These are phyloP conservation scores for Lomentospora prolificans DNA, from an alignment of 2,329 filamentous ascomycete species.

Conservation along the genomic window DNA sequence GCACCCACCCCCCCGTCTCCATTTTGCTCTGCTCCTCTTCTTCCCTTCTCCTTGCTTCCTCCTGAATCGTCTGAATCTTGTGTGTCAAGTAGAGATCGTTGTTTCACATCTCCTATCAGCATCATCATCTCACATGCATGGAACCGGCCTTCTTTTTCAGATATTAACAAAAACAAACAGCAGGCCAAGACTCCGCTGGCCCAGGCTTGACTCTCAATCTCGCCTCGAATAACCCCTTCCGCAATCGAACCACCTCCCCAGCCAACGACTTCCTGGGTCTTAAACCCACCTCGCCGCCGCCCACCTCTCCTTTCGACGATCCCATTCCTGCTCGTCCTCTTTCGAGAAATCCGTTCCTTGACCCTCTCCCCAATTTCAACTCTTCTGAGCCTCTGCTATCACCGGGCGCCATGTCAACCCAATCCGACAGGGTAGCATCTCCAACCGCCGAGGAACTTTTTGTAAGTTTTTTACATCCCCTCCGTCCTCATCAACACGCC, in stretches of 20 bases:
- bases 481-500: not conserved
- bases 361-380: conserved; percentile 26
- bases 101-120: conserved; percentile 34
- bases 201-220: conserved; percentile 53
- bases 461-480: conserved; percentile 45
- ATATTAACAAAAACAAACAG: conserved; percentile 12
- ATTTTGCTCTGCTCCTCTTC: conserved; percentile 12
- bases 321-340: conserved; percentile 45
- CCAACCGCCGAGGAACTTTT: conserved; percentile 62
- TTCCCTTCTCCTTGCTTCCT: conserved; percentile 15
- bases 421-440: conserved; percentile 35
- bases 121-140: conserved; percentile 23
- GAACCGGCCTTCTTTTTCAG: conserved; percentile 17
- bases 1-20: conserved; percentile 10
- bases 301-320: conserved; percentile 51
- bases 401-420: conserved; percentile 39
- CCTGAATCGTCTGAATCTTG: conserved; percentile 28
- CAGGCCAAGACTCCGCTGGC: conserved; percentile 24
- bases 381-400: conserved; percentile 25
- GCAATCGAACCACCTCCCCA: conserved; percentile 61
- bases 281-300: conserved; percentile 25
- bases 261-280: conserved; percentile 14
- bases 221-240: conserved; percentile 74
- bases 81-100: conserved; percentile 36
- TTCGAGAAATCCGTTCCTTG: conserved; percentile 70